Base-by-base conservation (phyloP, 139 green algal genomes). In the Chlamydomonas applanata region DNA sequence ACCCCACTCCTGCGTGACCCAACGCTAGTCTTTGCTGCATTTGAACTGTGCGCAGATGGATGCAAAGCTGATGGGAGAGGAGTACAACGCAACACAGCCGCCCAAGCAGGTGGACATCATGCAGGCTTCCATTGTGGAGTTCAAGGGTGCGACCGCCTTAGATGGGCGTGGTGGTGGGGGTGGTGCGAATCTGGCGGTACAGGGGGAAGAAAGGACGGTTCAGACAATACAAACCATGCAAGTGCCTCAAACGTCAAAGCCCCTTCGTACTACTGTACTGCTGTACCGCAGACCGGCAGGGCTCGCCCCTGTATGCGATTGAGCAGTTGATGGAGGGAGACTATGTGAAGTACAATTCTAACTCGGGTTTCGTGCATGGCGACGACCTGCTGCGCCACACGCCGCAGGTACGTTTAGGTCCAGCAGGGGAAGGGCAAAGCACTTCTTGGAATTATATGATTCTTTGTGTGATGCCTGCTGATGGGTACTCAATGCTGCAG, bases 271-370 rank as follows among this genome's bases (percentile, higher is more conserved):
- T 17, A 63, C 46, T 20, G 62, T 79, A 33, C 35, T 74, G 17
- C 72, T n/a, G 79, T 46, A 79, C 82, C 57, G 20, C 46, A 25
- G 73, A 79, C 70, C 71, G 78, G 7, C 62, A 69, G 2, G 44
- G 22, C n/a, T 53, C 62, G 1, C 79, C 80, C 2, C 49, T 86
- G 29, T 84, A 83, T 60, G 71, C 33, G 35, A 60, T 87, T 20
- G 84, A 89, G 81, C 71, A 83, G 75, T 59, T 82, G 19, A 87
- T 89, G 27, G 78, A 87, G 78, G 84, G 84, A 11, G 84, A 87
- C 63, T 87, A 89, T 64, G 69, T 89, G 35, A 89, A 86, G 62
- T 78, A 83, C 83, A 83, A 82, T 72, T 77, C 61, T 71, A 87
- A 84, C 74, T 77, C 53, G 32, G 69, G 71, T 11, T 80, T 82